These are phyloP conservation scores for Diddensiella santjacobensis DNA, from an alignment of 805 yeast genomes.

Conservation along the genomic window DNA sequence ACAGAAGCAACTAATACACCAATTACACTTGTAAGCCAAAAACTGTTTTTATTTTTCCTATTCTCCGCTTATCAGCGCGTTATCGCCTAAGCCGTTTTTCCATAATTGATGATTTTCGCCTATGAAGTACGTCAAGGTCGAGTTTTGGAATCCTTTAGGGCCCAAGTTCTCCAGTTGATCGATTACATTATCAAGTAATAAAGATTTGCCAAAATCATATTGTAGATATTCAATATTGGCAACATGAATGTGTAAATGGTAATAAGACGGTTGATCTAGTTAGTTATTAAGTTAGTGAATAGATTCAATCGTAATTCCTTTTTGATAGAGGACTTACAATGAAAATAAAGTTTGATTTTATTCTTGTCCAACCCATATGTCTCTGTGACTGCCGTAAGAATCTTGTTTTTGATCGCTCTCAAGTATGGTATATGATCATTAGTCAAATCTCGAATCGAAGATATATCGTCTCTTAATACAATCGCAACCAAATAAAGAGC, in stretches of 20 bases:
- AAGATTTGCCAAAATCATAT: slow-evolving; percentile 78
- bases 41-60: no score
- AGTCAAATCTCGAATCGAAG: slow-evolving; percentile 72
- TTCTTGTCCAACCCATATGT: slow-evolving; percentile 49
- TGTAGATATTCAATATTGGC: slow-evolving; percentile 68
- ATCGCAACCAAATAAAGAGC: slow-evolving; percentile 75
- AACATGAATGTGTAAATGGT: slow-evolving; percentile 90
- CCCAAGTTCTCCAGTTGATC: slow-evolving; percentile 59
- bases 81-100: no score
- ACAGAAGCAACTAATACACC: neutral
- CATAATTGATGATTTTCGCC: slow-evolving; percentile 81
- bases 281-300: neutral
- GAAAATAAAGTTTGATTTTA: slow-evolving; percentile 73
- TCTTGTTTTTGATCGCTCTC: slow-evolving; percentile 41
- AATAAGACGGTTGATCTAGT: slow-evolving; percentile 85
- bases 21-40: no score
- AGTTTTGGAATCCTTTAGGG: slow-evolving; percentile 52
- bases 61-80: no score
- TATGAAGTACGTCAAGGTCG: slow-evolving; percentile 59
- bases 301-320: neutral
- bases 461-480: slow-evolving; percentile 62
- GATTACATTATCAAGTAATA: slow-evolving; percentile 74
- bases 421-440: slow-evolving; percentile 58
- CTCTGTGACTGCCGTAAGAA: slow-evolving; percentile 46
- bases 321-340: slow-evolving; percentile 40